phyloP scores from a whole-genome alignment of 2,329 filamentous ascomycete species.

The Elsinoe arachidis region DNA sequence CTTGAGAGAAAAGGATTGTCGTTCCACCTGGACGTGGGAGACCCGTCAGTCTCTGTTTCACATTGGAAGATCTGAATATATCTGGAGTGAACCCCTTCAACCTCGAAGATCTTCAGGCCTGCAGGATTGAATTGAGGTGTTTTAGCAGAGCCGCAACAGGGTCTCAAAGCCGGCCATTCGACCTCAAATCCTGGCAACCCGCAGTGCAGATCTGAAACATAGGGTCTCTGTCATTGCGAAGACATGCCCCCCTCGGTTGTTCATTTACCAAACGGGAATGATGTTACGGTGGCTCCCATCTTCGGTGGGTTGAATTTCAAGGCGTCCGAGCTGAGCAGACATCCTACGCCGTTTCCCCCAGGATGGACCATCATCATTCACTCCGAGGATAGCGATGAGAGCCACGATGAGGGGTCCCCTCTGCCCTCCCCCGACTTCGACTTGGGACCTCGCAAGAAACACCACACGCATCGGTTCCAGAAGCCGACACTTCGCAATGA shows the following conservation, averaged over 20 bases:
- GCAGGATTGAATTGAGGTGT: background rate
- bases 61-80: background rate
- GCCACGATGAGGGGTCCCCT: constrained; percentile 21
- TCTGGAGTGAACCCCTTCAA: background rate
- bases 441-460: constrained; percentile 21
- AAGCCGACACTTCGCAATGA: constrained; percentile 70
- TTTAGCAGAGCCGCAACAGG: constrained; percentile 3
- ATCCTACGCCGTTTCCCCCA: constrained; percentile 64
- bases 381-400: constrained; percentile 48
- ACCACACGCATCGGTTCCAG: constrained; percentile 56
- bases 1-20: background rate
- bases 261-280: constrained; percentile 80
- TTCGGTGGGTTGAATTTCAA: constrained; percentile 93
- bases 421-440: constrained; percentile 26
- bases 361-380: constrained; percentile 88
- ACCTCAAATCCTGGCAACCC: background rate
- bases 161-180: background rate
- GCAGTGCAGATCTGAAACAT: background rate
- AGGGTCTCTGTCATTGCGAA: background rate
- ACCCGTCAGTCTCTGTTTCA: constrained; percentile 1
- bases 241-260: constrained; percentile 43
- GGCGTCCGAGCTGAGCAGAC: constrained; percentile 61
- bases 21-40: background rate
- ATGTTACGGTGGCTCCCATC: constrained; percentile 69
- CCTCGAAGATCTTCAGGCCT: background rate